Evolutionary conservation across 176 grass and related monocot species (phyloP), one percentile per base, ranked within the genome.

Genomic region (Carex parvula): DNA sequence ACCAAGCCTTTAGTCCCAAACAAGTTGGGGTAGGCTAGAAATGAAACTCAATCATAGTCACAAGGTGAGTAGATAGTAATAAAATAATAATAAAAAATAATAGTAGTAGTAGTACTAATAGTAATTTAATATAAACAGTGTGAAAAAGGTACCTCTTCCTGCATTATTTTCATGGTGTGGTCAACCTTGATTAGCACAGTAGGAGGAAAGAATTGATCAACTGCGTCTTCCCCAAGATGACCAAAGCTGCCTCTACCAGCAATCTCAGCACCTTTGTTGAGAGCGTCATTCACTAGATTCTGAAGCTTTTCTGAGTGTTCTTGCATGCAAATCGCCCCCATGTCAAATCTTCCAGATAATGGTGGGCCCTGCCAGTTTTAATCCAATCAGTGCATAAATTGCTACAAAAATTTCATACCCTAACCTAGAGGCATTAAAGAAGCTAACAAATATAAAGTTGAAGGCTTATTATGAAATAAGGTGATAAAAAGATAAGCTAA

Each of bases 81-180:
- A 29, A 29, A 29, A 29, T 29, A 29, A 29, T 26, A 26, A 26
- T 26, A 26, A 26, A 26, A 26, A 26, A 26, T n/a, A n/a, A n/a
- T 29, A 29, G 29, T 29, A 29, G 29, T 29, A 29, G 29, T 29
- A 29, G 29, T 29, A 29, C 29, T 29, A 29, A 29, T 29, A 29
- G 29, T 39, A 39, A 6, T 39, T 39, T 39, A 39, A 39, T 6
- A 6, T 50, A 50, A 35, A 33, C 69, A n/a, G n/a, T 8, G 17
- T 41, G 84, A 48, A 4, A 83, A 53, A 85, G 30, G 2, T 95
- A 98, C 96, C 93, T 98, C 96, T 84, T 95, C 96, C 80, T 93
- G 96, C 96, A 98, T 98, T 66, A 98, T 85, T 84, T 92, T 95
- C 96, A 98, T 98, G n/a, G 89, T 90, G 76, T 98, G 96, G 70